Evolutionary conservation across 768 basidiomycete genomes (phyloP).

Genomic region (Lactarius quietus): DNA sequence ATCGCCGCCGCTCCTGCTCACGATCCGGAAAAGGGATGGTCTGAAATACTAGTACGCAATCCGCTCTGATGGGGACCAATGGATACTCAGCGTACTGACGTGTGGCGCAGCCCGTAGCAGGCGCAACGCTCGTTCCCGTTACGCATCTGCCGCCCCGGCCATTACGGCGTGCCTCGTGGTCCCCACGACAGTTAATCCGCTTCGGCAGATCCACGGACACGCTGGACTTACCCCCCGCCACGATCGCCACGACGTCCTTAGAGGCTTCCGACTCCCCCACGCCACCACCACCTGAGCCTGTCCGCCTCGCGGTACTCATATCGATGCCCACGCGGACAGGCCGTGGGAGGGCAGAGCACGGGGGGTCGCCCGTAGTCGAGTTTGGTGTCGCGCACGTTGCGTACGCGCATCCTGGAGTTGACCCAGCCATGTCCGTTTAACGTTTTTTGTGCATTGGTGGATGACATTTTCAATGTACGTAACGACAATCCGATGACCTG

Average conservation of each 20-base stretch:
- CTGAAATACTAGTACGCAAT: slow-evolving; percentile 7
- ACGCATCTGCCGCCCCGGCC: no score
- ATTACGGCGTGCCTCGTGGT: neutral
- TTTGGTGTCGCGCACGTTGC: slow-evolving; percentile 10
- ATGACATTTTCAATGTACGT: no score
- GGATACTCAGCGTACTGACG: no score
- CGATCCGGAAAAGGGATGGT: slow-evolving; percentile 18
- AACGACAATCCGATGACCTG: no score
- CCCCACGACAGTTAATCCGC: neutral
- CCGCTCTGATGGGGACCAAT: neutral
- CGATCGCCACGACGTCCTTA: neutral
- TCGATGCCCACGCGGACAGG: slow-evolving; percentile 9
- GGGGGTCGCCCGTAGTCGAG: slow-evolving; percentile 12
- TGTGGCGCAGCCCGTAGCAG: slow-evolving; percentile 19
- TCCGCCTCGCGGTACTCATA: slow-evolving; percentile 7
- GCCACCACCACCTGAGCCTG: neutral
- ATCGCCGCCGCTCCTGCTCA: neutral
- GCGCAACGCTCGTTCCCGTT: neutral
- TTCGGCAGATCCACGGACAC: neutral
- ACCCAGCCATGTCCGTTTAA: neutral
- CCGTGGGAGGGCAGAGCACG: neutral
- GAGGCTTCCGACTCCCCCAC: neutral
- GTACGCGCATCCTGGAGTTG: neutral
- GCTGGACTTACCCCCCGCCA: neutral
- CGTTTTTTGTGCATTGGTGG: neutral